These are phyloP conservation scores for Eucalyptus pauciflora DNA, from an alignment of 345 rosid genomes.

Conservation along the genomic window DNA sequence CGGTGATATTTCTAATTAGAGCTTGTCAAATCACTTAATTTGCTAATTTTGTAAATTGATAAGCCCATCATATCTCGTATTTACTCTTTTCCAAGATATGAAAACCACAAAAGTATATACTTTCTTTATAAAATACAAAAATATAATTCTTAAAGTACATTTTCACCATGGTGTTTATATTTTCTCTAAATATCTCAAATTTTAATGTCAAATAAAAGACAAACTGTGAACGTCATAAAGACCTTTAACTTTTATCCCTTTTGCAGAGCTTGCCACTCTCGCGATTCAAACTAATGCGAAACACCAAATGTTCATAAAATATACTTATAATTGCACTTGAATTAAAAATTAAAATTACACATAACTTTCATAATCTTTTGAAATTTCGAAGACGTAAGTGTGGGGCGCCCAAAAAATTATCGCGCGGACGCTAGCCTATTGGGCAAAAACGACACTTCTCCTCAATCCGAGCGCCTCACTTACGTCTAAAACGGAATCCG, in stretches of 20 bases:
- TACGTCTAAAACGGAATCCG: background rate
- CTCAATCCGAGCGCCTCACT: background rate
- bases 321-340: background rate
- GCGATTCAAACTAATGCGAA: background rate
- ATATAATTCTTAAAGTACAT: background rate
- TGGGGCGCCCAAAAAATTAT: background rate
- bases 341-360: background rate
- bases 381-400: background rate
- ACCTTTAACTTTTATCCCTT: background rate
- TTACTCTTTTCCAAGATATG: background rate
- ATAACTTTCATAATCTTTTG: background rate
- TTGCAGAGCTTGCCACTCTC: background rate
- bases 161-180: accelerated
- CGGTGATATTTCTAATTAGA: background rate
- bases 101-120: background rate
- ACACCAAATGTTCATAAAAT: background rate
- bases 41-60: background rate
- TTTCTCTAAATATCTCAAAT: background rate
- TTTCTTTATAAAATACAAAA: background rate
- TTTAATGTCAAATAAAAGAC: background rate
- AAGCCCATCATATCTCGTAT: background rate
- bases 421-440: background rate
- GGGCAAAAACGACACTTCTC: background rate
- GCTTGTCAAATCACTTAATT: background rate
- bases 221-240: background rate